phyloP scores from a whole-genome alignment of 2,329 filamentous ascomycete genomes.

The Penicillium expansum region DNA sequence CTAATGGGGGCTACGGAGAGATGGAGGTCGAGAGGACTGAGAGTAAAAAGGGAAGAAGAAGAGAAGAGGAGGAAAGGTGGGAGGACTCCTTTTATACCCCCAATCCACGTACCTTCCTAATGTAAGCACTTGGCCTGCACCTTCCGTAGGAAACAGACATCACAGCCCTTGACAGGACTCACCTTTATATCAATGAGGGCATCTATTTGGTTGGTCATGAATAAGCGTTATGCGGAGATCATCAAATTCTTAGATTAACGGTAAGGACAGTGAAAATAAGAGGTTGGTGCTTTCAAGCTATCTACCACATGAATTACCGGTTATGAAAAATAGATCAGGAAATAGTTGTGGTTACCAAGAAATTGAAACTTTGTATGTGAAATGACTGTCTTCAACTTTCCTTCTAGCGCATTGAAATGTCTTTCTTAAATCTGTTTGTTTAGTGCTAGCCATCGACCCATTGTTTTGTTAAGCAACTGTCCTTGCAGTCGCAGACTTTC shows the following conservation, averaged over 20 bases:
- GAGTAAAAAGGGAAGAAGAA: neutral
- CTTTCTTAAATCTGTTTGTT: neutral
- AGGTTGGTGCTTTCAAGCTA: no score
- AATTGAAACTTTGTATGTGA: neutral
- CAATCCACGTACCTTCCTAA: neutral
- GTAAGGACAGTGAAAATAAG: neutral
- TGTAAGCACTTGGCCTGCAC: neutral
- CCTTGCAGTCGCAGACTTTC: neutral
- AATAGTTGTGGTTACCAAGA: neutral
- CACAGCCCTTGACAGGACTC: neutral
- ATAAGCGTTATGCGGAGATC: neutral
- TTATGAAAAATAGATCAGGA: neutral
- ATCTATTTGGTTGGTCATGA: neutral
- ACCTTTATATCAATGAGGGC: no score
- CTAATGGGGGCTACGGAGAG: neutral
- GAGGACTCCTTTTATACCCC: neutral
- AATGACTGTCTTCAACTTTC: neutral
- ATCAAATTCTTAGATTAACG: neutral
- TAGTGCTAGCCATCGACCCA: neutral
- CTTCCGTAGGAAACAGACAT: neutral
- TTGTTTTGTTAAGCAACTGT: neutral
- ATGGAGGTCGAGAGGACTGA: neutral
- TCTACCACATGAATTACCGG: neutral
- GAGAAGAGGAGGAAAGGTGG: neutral
- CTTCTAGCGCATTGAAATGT: constrained; percentile 1